Base-by-base conservation (phyloP, 352 stramenopile genomes). In the Achlya hypogyna region DNA sequence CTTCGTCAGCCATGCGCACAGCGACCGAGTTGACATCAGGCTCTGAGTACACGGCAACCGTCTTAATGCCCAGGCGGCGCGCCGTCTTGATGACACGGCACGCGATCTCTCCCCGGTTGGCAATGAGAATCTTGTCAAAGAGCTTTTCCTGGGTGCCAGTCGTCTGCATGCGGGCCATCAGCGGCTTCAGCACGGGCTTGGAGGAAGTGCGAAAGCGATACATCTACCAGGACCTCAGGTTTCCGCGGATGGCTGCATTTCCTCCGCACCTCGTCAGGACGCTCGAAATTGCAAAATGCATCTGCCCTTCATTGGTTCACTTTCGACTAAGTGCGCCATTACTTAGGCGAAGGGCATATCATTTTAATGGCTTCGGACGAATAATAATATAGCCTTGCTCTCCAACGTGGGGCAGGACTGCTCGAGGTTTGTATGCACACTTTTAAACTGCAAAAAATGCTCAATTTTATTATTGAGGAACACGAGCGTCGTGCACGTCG, bases 21-120 rank as follows among this genome's bases (percentile, higher is more conserved):
- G 95, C 87, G 63, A 89, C 71, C 23, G 87, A 81, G 71, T 91
- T 77, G 25, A 78, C 81, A 76, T 98, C 94, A 3, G 89, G 79
- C 59, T 96, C 92, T 22, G 86, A 96, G 73, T 98, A 98, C 53
- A 98, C 84, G 8, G 92, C 95, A 20, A 98, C 94, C 0, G 94
- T 98, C 69, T 96, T 81, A 69, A 98, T 97, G 22, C 82, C 86
- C n/a, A 97, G 69, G 18, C 83, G 75, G 18, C 80, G 73, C 59
- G 88, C 96, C 34, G 93, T 98, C 63, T 90, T 76, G 62, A 98
- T 95, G 40, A 98, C 86, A 35, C 95, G 89, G 73, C 91, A 87
- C 22, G 91, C 86, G 72, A 98, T 98, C 81, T 98, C 95, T 43
- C 89, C 89, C 51, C 88, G 81, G 73, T 97, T 97, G 27, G 91